phyloP scores from a whole-genome alignment of 352 stramenopile species.

The Halophytophthora polymorphica region DNA sequence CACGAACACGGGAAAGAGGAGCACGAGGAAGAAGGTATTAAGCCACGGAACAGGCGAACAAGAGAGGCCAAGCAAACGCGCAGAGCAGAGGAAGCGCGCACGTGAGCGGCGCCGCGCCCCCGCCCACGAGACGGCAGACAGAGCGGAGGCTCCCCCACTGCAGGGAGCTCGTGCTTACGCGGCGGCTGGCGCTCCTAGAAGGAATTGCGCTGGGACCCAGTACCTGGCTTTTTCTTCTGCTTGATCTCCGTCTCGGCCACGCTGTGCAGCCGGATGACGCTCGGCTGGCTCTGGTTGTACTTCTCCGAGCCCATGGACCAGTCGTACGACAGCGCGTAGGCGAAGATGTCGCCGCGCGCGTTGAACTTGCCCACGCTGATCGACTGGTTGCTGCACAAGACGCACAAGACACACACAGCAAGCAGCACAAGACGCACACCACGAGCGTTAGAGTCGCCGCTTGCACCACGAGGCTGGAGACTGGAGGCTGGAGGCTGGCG shows the following conservation, averaged over 20 bases:
- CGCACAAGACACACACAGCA: constrained; percentile 2
- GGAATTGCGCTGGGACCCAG: constrained; percentile 40
- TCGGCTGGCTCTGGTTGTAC: constrained; percentile 83
- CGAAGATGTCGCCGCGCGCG: constrained; percentile 91
- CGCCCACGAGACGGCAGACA: constrained; percentile 32
- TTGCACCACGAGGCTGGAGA: no score
- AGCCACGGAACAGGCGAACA: constrained; percentile 18
- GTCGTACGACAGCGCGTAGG: constrained; percentile 96
- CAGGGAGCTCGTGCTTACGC: constrained; percentile 23
- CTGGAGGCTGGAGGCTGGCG: no score
- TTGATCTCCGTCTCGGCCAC: constrained; percentile 94
- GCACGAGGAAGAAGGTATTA: constrained; percentile 23
- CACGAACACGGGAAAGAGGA: constrained; percentile 16
- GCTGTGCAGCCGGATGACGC: constrained; percentile 93
- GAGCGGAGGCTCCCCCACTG: constrained; percentile 24
- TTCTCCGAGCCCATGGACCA: constrained; percentile 93
- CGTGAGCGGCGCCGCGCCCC: background rate
- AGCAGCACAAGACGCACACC: background rate
- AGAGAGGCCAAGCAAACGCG: constrained; percentile 20
- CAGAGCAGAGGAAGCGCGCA: constrained; percentile 14
- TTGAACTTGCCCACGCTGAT: constrained; percentile 94
- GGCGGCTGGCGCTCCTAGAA: constrained; percentile 35
- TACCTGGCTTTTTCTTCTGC: constrained; percentile 91
- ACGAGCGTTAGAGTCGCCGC: no score
- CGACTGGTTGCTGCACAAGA: constrained; percentile 64